Percentiles rank a stretch among this genome's conserved stretches.
Conservation (phyloP, 495 filamentous ascomycete species). For the Apodospora peruviana region DNA sequence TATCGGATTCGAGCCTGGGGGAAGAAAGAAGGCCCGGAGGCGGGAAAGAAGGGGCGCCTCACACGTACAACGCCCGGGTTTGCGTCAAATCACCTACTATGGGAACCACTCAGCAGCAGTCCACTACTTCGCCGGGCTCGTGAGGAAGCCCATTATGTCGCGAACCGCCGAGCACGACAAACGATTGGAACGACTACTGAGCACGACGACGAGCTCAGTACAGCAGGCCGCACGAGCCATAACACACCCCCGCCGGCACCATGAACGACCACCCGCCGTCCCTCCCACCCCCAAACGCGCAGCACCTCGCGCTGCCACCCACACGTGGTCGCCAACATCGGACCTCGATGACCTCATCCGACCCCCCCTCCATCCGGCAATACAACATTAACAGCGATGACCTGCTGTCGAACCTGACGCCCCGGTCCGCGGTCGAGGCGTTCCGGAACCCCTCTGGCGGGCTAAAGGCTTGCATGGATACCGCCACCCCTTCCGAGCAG, state of each 20-base stretch:
- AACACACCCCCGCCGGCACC: background rate
- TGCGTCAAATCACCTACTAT: background rate
- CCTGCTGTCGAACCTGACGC: slow-evolving; percentile 37
- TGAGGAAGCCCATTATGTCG: slow-evolving; percentile 25
- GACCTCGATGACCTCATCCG: slow-evolving; percentile 14
- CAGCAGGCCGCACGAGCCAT: too few species aligned
- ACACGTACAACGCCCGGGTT: too few species aligned
- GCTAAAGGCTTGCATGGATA: slow-evolving; percentile 58
- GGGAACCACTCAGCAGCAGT: slow-evolving; percentile 3
- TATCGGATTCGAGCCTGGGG: too few species aligned
- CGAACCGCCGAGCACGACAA: slow-evolving; percentile 9
- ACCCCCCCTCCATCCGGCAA: slow-evolving; percentile 29
- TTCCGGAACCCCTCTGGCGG: slow-evolving; percentile 48
- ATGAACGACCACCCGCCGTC: slow-evolving; percentile 27
- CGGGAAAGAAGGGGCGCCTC: too few species aligned
- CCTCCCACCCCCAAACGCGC: too few species aligned
- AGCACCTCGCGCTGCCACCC: slow-evolving; percentile 7
- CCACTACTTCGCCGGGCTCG: slow-evolving; percentile 19
- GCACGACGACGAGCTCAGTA: too few species aligned
- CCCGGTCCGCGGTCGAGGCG: slow-evolving; percentile 35
- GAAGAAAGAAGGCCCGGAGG: too few species aligned
- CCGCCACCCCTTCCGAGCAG: slow-evolving; percentile 60
- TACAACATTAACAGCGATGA: slow-evolving; percentile 39
- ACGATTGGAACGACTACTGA: slow-evolving; percentile 6
- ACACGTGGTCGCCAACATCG: slow-evolving; percentile 19